Percentiles rank a stretch among this genome's conserved stretches.
Conservation (phyloP, 139 green algal species). For the Chlamydomonas eustigma region DNA sequence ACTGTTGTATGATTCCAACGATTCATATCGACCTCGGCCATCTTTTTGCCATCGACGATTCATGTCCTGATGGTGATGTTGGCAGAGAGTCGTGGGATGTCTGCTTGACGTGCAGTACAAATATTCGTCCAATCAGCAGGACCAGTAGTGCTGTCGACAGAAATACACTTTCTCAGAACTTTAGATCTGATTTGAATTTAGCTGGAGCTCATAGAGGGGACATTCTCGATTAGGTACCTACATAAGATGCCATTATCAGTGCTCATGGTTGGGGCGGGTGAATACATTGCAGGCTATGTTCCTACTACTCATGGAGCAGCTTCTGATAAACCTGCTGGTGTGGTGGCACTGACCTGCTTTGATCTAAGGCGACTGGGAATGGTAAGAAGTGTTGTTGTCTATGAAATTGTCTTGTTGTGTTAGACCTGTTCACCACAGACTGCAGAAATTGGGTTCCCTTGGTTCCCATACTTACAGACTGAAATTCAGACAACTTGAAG, state of each 20-base stretch:
- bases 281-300: not conserved
- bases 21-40: constrained; percentile 17
- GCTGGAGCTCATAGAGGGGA: too few relatives aligned
- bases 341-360: not conserved
- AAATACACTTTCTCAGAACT: too few relatives aligned
- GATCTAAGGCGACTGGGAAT: not conserved
- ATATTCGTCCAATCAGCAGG: not conserved
- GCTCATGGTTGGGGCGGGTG: too few relatives aligned
- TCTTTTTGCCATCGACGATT: constrained; percentile 40
- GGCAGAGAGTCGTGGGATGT: not conserved
- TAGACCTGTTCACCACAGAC: not conserved
- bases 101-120: not conserved
- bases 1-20: constrained; percentile 24
- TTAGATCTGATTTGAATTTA: too few relatives aligned
- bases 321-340: not conserved
- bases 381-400: not conserved
- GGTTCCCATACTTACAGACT: too few relatives aligned
- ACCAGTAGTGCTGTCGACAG: too few relatives aligned
- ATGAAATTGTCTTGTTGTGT: not conserved
- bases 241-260: not conserved
- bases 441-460: too few relatives aligned
- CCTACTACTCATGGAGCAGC: not conserved
- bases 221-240: too few relatives aligned
- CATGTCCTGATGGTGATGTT: constrained; percentile 13
- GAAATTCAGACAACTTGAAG: too few relatives aligned